Conservation (phyloP, 805 yeast genomes). For the Ogataea paradorogensis region DNA sequence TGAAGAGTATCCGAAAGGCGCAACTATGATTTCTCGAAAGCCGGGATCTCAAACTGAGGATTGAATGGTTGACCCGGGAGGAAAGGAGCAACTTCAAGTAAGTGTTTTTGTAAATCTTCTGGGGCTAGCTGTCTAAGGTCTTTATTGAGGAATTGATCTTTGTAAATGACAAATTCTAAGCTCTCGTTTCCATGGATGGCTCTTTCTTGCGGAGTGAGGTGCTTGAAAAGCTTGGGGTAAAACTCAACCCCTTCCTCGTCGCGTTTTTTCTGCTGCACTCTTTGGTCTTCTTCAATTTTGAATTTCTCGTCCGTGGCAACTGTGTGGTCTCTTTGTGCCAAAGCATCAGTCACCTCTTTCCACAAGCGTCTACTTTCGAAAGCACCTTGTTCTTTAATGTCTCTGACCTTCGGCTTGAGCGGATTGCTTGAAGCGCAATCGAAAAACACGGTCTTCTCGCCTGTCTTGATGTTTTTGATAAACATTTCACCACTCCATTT, state of each 20-base stretch:
- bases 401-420: constrained; percentile 67
- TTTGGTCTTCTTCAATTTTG: constrained; percentile 83
- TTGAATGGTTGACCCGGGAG: constrained; percentile 77
- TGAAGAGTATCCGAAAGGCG: not conserved
- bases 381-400: constrained; percentile 73
- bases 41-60: constrained; percentile 66
- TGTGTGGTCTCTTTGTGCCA: constrained; percentile 75
- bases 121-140: constrained; percentile 48
- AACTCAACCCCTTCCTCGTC: constrained; percentile 76
- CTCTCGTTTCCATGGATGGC: constrained; percentile 35
- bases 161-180: constrained; percentile 66
- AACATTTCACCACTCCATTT: constrained; percentile 91
- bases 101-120: constrained; percentile 50
- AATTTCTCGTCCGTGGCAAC: constrained; percentile 86
- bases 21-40: constrained; percentile 46
- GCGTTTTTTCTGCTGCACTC: constrained; percentile 69
- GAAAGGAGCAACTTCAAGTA: constrained; percentile 70
- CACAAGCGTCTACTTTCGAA: constrained; percentile 82
- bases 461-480: constrained; percentile 51
- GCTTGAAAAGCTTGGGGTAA: constrained; percentile 73
- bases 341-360: constrained; percentile 77
- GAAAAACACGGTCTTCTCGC: constrained; percentile 45
- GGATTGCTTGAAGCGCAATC: constrained; percentile 58
- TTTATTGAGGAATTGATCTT: constrained; percentile 37
- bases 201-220: constrained; percentile 35